Percentiles rank a stretch among this genome's conserved stretches.
Evolutionary conservation across 495 filamentous ascomycete genomes (phyloP).

Genomic region (Hypomontagnella monticulosa): DNA sequence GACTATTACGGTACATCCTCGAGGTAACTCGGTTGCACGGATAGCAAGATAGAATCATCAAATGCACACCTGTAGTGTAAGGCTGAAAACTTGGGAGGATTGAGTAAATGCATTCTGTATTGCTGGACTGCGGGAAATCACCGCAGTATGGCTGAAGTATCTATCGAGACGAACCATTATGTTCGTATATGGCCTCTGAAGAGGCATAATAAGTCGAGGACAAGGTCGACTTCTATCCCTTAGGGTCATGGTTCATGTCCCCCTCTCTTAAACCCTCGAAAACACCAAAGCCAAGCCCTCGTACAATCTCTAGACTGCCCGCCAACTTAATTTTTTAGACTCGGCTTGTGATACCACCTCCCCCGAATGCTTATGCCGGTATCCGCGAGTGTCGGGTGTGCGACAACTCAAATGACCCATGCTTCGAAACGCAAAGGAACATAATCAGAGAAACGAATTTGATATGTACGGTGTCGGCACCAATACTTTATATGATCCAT

Average conservation of each 20-base stretch:
- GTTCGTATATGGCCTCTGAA: not conserved
- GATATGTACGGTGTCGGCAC: constrained; percentile 38
- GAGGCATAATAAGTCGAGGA: constrained; percentile 1
- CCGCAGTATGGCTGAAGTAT: not conserved
- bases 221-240: constrained; percentile 10
- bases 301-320: constrained; percentile 8
- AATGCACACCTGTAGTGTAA: no score
- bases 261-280: not conserved
- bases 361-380: constrained; percentile 32
- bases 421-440: constrained; percentile 11
- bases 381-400: constrained; percentile 14
- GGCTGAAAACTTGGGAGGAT: no score
- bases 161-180: not conserved
- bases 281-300: constrained; percentile 3
- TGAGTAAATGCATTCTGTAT: constrained; percentile 28
- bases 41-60: constrained; percentile 3
- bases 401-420: constrained; percentile 25
- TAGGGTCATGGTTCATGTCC: not conserved
- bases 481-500: constrained; percentile 41
- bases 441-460: constrained; percentile 25
- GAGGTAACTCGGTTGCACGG: not conserved
- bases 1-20: constrained; percentile 3
- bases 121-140: constrained; percentile 3
- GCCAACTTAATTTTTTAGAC: constrained; percentile 13
- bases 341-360: constrained; percentile 23